phyloP scores from a whole-genome alignment of 148 eudicot species.

The Pharnaceum exiguum region DNA sequence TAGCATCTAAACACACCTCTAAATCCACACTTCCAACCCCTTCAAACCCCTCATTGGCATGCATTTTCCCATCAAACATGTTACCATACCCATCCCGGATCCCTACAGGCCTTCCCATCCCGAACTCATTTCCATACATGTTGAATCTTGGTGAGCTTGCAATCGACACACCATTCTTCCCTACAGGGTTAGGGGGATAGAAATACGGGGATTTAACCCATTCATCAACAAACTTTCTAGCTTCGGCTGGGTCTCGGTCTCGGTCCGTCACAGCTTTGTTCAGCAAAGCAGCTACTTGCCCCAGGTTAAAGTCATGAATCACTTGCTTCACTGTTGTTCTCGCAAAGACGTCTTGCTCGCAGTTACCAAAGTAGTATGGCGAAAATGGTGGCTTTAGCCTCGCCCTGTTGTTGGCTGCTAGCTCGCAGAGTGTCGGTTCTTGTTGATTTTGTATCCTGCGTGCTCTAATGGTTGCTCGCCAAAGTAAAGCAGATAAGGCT shows the following conservation, averaged over 20 bases:
- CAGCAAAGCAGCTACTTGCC: slow-evolving; percentile 31
- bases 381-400: slow-evolving; percentile 43
- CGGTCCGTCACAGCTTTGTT: slow-evolving; percentile 39
- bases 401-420: slow-evolving; percentile 52
- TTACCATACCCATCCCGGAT: slow-evolving; percentile 46
- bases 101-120: slow-evolving; percentile 54
- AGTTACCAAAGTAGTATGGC: slow-evolving; percentile 55
- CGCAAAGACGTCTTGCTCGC: slow-evolving; percentile 25
- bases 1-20: slow-evolving; percentile 50
- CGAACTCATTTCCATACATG: slow-evolving; percentile 67
- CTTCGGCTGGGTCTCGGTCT: slow-evolving; percentile 8
- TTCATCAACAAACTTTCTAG: background rate
- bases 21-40: slow-evolving; percentile 53
- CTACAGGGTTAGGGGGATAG: no score
- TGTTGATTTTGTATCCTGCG: background rate
- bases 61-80: slow-evolving; percentile 52
- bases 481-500: slow-evolving; percentile 48
- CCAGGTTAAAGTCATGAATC: slow-evolving; percentile 28
- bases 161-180: slow-evolving; percentile 33
- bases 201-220: slow-evolving; percentile 11
- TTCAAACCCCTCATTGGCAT: slow-evolving; percentile 44
- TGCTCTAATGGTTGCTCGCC: slow-evolving; percentile 24
- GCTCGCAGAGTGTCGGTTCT: slow-evolving; percentile 39
- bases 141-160: slow-evolving; percentile 62
- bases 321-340: slow-evolving; percentile 27